phyloP scores from a whole-genome alignment of 257 asterid genomes.

The Capsicum pubescens region DNA sequence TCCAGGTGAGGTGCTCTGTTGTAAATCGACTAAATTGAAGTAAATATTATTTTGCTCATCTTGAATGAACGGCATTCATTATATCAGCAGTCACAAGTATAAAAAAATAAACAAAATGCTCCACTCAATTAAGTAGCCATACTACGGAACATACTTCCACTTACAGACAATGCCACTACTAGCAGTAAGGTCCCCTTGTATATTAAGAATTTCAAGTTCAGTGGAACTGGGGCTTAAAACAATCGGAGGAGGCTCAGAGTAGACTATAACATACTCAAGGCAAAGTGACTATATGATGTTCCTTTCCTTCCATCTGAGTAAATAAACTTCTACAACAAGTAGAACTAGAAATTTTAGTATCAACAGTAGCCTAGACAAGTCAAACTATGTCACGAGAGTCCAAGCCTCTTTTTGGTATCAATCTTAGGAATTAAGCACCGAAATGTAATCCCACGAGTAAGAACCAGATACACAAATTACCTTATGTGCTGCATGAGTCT shows the following conservation, averaged over 20 bases:
- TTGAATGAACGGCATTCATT: not conserved
- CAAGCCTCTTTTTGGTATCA: conserved; percentile 1
- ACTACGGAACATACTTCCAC: not conserved
- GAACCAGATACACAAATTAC: conserved; percentile 34
- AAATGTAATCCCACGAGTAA: not conserved
- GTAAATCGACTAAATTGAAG: not conserved
- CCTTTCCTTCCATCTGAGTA: not conserved
- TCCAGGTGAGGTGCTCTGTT: not conserved
- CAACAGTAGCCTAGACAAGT: not conserved
- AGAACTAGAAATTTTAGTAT: not conserved
- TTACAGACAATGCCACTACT: not conserved
- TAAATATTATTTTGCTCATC: not conserved
- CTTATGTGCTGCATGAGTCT: conserved; percentile 53
- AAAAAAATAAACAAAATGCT: not conserved
- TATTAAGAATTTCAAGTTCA: not conserved
- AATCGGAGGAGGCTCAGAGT: not conserved
- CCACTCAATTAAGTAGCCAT: not conserved
- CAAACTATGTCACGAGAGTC: conserved; percentile 18
- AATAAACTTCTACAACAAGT: not conserved
- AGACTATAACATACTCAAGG: not conserved
- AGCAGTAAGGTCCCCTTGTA: not conserved
- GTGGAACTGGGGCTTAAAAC: not conserved
- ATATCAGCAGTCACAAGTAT: not conserved
- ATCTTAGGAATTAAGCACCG: conserved; percentile 1
- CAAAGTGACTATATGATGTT: not conserved